These are phyloP conservation scores for Amanita muscaria DNA, from an alignment of 768 basidiomycete genomes.

Conservation along the genomic window DNA sequence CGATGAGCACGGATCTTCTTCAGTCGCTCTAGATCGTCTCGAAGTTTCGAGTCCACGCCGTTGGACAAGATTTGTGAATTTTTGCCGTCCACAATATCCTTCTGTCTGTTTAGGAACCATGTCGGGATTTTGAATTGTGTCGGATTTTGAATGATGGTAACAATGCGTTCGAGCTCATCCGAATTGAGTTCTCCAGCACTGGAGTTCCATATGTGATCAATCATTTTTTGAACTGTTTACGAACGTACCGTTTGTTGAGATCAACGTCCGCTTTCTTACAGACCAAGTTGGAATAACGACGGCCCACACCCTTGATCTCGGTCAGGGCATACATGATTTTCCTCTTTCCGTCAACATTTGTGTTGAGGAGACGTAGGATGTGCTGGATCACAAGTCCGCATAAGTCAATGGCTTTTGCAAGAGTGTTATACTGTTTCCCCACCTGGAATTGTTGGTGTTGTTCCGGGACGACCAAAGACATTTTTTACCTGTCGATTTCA, in stretches of 20 bases:
- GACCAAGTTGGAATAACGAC: conserved; percentile 96
- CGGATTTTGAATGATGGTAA: conserved; percentile 99
- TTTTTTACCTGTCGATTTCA: conserved; percentile 26
- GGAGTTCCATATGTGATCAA: conserved; percentile 10
- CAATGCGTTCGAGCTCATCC: conserved; percentile 97
- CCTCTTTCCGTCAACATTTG: conserved; percentile 98
- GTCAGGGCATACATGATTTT: conserved; percentile 99
- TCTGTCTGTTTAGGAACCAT: conserved; percentile 99
- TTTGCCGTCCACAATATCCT: conserved; percentile 96
- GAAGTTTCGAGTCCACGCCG: conserved; percentile 93
- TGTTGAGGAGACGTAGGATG: conserved; percentile 98
- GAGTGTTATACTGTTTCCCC: too few species aligned
- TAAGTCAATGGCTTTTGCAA: not conserved
- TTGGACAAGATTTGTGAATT: conserved; percentile 94
- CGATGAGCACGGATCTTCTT: conserved; percentile 99
- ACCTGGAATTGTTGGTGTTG: conserved; percentile 94
- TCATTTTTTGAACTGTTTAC: not conserved
- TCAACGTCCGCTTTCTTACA: conserved; percentile 99
- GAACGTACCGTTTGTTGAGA: conserved; percentile 87
- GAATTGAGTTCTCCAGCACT: conserved; percentile 99
- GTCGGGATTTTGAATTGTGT: conserved; percentile 99
- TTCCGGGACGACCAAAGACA: conserved; percentile 98
- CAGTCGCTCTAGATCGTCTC: conserved; percentile 95
- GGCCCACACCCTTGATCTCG: conserved; percentile 99
- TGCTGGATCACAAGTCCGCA: conserved; percentile 45